A percentile compares a stretch with the other conserved stretches of the same genome.
phyloP scores from a whole-genome alignment of 148 eudicot species.

The Nyssa sinensis region DNA sequence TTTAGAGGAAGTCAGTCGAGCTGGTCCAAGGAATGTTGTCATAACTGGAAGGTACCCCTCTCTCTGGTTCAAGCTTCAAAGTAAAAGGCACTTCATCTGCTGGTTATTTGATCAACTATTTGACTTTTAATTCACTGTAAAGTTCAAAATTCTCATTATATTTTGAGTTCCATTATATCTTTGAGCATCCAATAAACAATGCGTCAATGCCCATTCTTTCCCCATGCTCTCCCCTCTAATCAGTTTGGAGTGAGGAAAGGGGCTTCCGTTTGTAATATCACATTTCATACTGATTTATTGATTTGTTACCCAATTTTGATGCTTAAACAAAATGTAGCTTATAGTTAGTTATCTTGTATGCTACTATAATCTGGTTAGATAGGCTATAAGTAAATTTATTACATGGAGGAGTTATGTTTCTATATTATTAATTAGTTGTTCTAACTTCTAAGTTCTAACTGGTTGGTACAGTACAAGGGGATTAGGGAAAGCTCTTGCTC shows the following conservation, averaged over 20 bases:
- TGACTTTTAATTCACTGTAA: background rate
- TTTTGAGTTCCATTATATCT: background rate
- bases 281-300: background rate
- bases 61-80: background rate
- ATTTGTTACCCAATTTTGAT: conserved; percentile 7
- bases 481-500: conserved; percentile 96
- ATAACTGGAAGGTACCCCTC: conserved; percentile 87
- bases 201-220: background rate
- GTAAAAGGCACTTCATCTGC: background rate
- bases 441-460: background rate
- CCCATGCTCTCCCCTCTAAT: background rate
- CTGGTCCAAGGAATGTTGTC: conserved; percentile 96
- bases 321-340: background rate
- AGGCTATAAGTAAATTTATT: background rate
- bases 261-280: background rate
- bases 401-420: background rate
- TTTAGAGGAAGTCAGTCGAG: conserved; percentile 85
- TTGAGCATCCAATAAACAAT: background rate
- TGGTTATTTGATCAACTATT: background rate
- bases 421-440: background rate
- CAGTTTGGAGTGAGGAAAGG: background rate
- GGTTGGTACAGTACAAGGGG: conserved; percentile 84
- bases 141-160: background rate
- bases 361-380: background rate
- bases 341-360: background rate